Evolutionary conservation across 257 asterid species (phyloP).

Genomic region (Plectranthus barbatus): DNA sequence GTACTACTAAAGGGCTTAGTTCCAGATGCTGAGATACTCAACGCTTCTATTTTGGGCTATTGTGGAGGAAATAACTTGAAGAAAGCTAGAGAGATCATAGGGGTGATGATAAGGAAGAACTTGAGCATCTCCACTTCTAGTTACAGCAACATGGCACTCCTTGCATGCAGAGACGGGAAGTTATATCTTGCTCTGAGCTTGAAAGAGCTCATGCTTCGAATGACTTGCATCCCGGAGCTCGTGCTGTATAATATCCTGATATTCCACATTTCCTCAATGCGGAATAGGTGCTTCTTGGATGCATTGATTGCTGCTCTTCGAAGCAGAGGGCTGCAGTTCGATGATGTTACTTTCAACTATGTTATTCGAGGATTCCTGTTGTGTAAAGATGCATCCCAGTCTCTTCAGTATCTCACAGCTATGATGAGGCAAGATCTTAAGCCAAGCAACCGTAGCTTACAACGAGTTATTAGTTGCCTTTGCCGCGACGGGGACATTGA

Average conservation of each 20-base stretch:
- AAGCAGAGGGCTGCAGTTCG: conserved; percentile 36
- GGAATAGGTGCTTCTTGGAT: conserved; percentile 23
- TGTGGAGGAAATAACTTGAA: conserved; percentile 30
- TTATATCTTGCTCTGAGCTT: conserved; percentile 36
- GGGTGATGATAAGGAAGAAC: conserved; percentile 39
- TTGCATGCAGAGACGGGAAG: conserved; percentile 34
- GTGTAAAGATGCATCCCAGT: conserved; percentile 28
- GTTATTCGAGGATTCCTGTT: conserved; percentile 38
- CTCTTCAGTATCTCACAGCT: conserved; percentile 32
- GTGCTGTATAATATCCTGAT: conserved; percentile 46
- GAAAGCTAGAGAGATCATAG: conserved; percentile 43
- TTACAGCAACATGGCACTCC: conserved; percentile 40
- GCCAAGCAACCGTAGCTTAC: conserved; percentile 59
- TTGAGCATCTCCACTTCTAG: conserved; percentile 40
- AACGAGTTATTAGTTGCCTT: conserved; percentile 38
- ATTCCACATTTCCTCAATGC: conserved; percentile 37
- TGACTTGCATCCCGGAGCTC: conserved; percentile 28
- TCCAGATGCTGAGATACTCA: conserved; percentile 28
- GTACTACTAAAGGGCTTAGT: conserved; percentile 18
- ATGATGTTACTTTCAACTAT: conserved; percentile 44
- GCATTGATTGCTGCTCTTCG: conserved; percentile 27
- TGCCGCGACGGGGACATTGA: conserved; percentile 33
- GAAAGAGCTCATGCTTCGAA: conserved; percentile 42
- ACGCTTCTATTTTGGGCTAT: conserved; percentile 36
- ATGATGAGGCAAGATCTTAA: conserved; percentile 48